Base-by-base conservation (phyloP, 257 asterid species). In the Mitragyna speciosa region DNA sequence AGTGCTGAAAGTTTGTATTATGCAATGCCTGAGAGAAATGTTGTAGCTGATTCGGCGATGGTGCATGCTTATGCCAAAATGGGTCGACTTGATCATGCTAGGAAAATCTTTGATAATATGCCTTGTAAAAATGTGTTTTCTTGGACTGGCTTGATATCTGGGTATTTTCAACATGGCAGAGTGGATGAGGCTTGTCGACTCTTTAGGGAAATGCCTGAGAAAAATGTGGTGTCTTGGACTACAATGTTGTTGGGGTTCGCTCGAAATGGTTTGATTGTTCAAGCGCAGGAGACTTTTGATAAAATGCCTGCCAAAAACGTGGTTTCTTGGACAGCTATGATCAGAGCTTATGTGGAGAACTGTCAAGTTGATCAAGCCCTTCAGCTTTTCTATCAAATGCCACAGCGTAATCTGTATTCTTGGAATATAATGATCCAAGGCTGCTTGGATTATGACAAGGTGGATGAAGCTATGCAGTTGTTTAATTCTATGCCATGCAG, bases 141-240 rank as follows among this genome's bases (percentile, higher is more conserved):
- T 73, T 94, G 96, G 97, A 94, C 93, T 68, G 90, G 96, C 30
- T 87, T 94, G 94, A 79, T 92, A 45, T 90, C 98, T 15, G 97
- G 98, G 65, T 93, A 92, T 66, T 89, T 93, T 76, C 83, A 77
- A 64, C 73, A 79, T 77, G 90, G 93, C 33, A 72, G 71, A 24
- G 89, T 87, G 86, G 75, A 77, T 24, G 90, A 92, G 76, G 96
- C 97, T 56, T 91, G 81, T 84, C 75, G 81, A 39, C 83, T 92
- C 84, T 92, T 92, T 82, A 67, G 36, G 22, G 82, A 82, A 81
- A 90, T 88, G 83, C 82, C 81, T 20, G 72, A 76, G 76, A 80
- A 76, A 86, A 88, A 92, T 77, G 90, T 86, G 51, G 95, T 87
- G 72, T 92, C 98, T 75, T 92, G 97, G 95, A 92, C 98, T 69